These are phyloP conservation scores for Xylariaceae sp. DNA, from an alignment of 2,329 filamentous ascomycete species.

Conservation along the genomic window DNA sequence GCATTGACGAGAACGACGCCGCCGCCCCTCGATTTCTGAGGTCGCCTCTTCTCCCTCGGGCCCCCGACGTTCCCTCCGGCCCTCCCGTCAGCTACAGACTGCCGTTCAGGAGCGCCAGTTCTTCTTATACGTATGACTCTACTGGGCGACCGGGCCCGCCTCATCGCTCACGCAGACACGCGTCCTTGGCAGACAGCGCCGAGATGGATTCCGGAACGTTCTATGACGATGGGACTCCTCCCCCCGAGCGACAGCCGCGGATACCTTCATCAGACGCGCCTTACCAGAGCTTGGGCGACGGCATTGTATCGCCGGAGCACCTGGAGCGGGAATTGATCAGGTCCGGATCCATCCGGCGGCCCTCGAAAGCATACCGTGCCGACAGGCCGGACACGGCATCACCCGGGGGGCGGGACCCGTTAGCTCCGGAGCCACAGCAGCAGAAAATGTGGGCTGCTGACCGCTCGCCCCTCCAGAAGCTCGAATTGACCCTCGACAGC, in stretches of 20 bases:
- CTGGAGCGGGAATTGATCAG: conserved; percentile 17
- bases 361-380: conserved; percentile 25
- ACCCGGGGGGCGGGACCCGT: conserved; percentile 35
- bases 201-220: conserved; percentile 31
- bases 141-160: conserved; percentile 28
- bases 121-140: conserved; percentile 29
- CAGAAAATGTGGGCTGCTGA: conserved; percentile 66
- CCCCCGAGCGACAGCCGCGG: conserved; percentile 20
- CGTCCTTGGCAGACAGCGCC: conserved; percentile 16
- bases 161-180: conserved; percentile 24
- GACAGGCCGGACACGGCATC: conserved; percentile 20
- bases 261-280: conserved; percentile 28
- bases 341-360: conserved; percentile 24
- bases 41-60: conserved; percentile 41
- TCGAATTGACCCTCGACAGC: conserved; percentile 84
- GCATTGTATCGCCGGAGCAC: conserved; percentile 14
- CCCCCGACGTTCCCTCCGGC: conserved; percentile 56
- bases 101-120: conserved; percentile 38
- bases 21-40: conserved; percentile 33
- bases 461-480: conserved; percentile 84
- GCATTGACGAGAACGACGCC: conserved; percentile 40
- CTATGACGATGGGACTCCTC: conserved; percentile 27
- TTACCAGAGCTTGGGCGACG: conserved; percentile 28
- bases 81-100: conserved; percentile 54
- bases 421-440: conserved; percentile 36